Base-by-base conservation (phyloP, 768 basidiomycete species). In the Pilatotrama ljubarskyi region DNA sequence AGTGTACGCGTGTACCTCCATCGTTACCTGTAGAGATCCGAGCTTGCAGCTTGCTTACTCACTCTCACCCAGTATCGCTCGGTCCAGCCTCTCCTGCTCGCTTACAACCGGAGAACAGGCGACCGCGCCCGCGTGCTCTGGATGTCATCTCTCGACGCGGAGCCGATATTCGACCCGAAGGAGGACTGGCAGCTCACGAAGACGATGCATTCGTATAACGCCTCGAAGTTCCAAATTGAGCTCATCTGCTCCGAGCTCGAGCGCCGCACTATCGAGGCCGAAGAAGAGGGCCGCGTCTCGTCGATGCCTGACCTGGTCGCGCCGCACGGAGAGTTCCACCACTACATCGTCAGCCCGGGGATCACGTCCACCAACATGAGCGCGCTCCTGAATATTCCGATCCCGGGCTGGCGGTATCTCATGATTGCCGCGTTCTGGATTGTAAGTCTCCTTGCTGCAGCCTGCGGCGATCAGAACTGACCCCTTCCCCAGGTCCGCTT, bases 201-300 rank as follows among this genome's bases (percentile, higher is more conserved):
- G 47, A 84, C 85, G 8, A 69, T 72, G 18, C 79, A 83, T 58
- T 83, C 90, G 0, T 95, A 93, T 68, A 82, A 90, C 66, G 77
- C 75, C 38, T 78, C 83, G 11, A 94, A 94, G 71, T 92, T 88
- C 67, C 87, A 93, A 73, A 85, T 86, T 24, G 90, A 92, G 67
- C 69, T 93, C 47, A 75, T 93, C 41, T 77, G 79, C 1, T 73
- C 82, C 1, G 72, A 77, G 43, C 77, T 94, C 47, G 84, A 88
- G 58, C 75, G 69, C 29, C 69, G 72, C 5, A 78, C 83, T 18
- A 63, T 74, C 7, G 54, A 58, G 17, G 50, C 49, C 1, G 18
- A 66, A 62, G 25, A 52, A 41, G 20, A 40, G 15, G 54, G 58
- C 32, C 38, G 35, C 41, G 47, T 49, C n/a, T 35, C 36, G 29